phyloP scores from a whole-genome alignment of 1,284 basidiomycete genomes.

The Boletus mariae region DNA sequence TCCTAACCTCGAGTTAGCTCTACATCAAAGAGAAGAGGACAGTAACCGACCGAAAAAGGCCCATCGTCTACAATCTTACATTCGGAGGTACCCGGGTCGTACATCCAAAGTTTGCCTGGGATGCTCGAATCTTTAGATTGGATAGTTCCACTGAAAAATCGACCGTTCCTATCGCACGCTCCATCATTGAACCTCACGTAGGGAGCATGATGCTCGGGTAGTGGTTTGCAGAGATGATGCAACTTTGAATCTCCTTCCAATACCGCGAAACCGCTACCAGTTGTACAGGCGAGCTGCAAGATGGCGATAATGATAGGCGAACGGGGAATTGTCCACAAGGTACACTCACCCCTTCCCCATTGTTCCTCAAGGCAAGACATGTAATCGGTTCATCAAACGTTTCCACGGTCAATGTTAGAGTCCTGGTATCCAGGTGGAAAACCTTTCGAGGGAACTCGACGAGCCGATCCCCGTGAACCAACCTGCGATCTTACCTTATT shows the following conservation, averaged over 20 bases:
- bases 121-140: slow-evolving; percentile 47
- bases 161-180: slow-evolving; percentile 58
- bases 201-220: slow-evolving; percentile 40
- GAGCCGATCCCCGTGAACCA: slow-evolving; percentile 30
- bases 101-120: slow-evolving; percentile 57
- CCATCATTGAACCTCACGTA: slow-evolving; percentile 67
- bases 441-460: slow-evolving; percentile 13
- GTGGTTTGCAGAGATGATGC: slow-evolving; percentile 41
- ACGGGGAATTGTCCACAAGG: not conserved
- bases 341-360: slow-evolving; percentile 14
- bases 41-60: slow-evolving; percentile 55
- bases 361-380: slow-evolving; percentile 19
- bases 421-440: slow-evolving; percentile 22
- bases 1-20: slow-evolving; percentile 10
- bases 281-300: slow-evolving; percentile 19
- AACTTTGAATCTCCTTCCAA: slow-evolving; percentile 15
- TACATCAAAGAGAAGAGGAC: not conserved
- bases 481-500: slow-evolving; percentile 43
- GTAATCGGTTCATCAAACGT: slow-evolving; percentile 26
- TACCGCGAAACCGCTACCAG: slow-evolving; percentile 22
- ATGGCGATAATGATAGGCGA: not conserved
- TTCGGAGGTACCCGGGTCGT: slow-evolving; percentile 46
- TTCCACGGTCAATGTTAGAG: slow-evolving; percentile 13
- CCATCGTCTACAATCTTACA: slow-evolving; percentile 56
- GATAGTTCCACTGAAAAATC: slow-evolving; percentile 64